A percentile compares a stretch with the other conserved stretches of the same genome.
Evolutionary conservation across 495 filamentous ascomycete species (phyloP).

Genomic region (Daldinia bambusicola): DNA sequence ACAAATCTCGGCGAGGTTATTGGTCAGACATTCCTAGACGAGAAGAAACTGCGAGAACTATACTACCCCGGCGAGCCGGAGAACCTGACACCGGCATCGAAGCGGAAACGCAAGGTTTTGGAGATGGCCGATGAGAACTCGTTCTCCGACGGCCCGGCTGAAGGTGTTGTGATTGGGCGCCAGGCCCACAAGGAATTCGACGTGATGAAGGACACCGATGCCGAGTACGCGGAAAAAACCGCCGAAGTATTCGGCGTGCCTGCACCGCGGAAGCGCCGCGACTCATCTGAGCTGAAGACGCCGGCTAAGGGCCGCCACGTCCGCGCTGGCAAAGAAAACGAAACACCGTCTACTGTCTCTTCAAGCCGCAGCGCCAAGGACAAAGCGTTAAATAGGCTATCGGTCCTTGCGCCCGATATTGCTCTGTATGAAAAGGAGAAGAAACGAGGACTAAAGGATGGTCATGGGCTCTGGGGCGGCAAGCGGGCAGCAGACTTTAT

Average conservation of each 20-base stretch:
- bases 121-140: conserved; percentile 55
- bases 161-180: conserved; percentile 42
- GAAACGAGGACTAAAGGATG: conserved; percentile 78
- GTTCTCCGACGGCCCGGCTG: conserved; percentile 36
- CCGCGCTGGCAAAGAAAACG: conserved; percentile 79
- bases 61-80: conserved; percentile 57
- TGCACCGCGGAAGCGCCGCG: conserved; percentile 31
- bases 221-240: conserved; percentile 36
- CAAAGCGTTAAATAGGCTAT: conserved; percentile 77
- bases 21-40: conserved; percentile 75
- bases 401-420: conserved; percentile 82
- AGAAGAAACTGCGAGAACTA: conserved; percentile 47
- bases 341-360: conserved; percentile 73
- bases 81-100: conserved; percentile 43
- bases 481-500: conserved; percentile 68
- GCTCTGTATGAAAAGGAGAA: conserved; percentile 92
- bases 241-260: conserved; percentile 45
- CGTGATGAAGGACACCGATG: conserved; percentile 46
- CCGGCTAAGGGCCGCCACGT: conserved; percentile 57
- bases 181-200: conserved; percentile 50
- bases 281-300: conserved; percentile 48
- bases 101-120: conserved; percentile 55
- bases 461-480: conserved; percentile 76
- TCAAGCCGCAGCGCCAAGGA: conserved; percentile 89
- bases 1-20: conserved; percentile 95